Evolutionary conservation across 805 yeast genomes (phyloP), one percentile per base, ranked within the genome.

Genomic region (Kodamaea neixiangensis): DNA sequence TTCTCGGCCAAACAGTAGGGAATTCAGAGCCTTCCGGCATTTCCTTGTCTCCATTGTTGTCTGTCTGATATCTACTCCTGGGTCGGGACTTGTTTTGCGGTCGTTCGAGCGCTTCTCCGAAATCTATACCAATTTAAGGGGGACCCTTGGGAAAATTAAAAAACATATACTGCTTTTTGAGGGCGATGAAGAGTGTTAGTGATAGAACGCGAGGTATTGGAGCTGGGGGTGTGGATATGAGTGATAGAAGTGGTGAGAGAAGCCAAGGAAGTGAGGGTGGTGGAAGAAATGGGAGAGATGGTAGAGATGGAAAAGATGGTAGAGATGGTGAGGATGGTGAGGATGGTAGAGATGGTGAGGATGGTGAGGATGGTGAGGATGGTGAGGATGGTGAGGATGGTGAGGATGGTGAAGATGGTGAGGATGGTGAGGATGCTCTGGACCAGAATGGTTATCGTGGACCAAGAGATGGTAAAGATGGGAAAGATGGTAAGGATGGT

Each of bases 81-180:
- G n/a, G n/a, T n/a, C n/a, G n/a, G n/a, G n/a, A n/a, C n/a, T n/a
- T n/a, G n/a, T n/a, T n/a, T n/a, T n/a, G n/a, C n/a, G 31, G 31
- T 25, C 13, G 31, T 25, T 13, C 31, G 11, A 25, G 7, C 31
- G 7, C 7, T 7, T 25, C 31, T 25, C 31, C 31, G 31, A 25
- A 25, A 5, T 25, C 31, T 25, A 25, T 25, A 25, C 31, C 31
- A 38, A 18, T 38, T 38, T 38, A 38, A 38, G 42, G 42, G 42
- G 42, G 42, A 20, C 19, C 42, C 42, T 20, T 38, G 20, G 9
- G 20, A 18, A 38, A 38, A 38, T 38, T 38, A 38, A 38, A 38
- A 38, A 14, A 38, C 31, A 25, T 7, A 25, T 25, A 25, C 31
- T 25, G 11, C 31, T 25, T 25, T 25, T 25, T 25, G 31, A 22